These are phyloP conservation scores for Rhazya stricta DNA, from an alignment of 257 asterid genomes.

Conservation along the genomic window DNA sequence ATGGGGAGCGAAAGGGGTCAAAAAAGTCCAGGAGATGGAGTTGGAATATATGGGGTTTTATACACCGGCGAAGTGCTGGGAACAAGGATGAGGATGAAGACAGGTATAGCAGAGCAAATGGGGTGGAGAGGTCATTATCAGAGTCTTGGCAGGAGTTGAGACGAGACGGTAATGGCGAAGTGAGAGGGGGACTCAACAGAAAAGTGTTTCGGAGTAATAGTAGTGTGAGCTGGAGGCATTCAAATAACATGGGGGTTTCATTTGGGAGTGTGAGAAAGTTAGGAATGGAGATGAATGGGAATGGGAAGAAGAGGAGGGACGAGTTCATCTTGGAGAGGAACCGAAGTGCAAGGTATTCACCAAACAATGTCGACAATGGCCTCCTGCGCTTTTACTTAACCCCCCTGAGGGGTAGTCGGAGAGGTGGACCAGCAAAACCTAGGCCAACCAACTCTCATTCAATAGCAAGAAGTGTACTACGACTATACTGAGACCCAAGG, in stretches of 20 bases:
- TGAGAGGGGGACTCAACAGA: slow-evolving; percentile 39
- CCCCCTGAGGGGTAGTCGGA: slow-evolving; percentile 67
- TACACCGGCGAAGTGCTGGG: slow-evolving; percentile 43
- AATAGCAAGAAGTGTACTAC: slow-evolving; percentile 54
- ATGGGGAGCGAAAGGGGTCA: slow-evolving; percentile 52
- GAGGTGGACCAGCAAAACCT: slow-evolving; percentile 51
- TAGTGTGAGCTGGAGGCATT: slow-evolving; percentile 64
- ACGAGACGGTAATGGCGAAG: slow-evolving; percentile 30
- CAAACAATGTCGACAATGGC: slow-evolving; percentile 65
- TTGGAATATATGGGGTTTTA: slow-evolving; percentile 64
- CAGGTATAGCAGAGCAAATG: slow-evolving; percentile 45
- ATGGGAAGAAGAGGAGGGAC: slow-evolving; percentile 51
- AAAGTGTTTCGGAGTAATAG: slow-evolving; percentile 50
- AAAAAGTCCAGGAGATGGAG: slow-evolving; percentile 68
- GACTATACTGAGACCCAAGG: slow-evolving; percentile 54
- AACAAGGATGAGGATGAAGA: slow-evolving; percentile 52
- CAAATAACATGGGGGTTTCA: slow-evolving; percentile 40
- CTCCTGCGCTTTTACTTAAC: slow-evolving; percentile 74
- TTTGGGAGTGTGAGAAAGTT: slow-evolving; percentile 55
- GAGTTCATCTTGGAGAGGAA: slow-evolving; percentile 75
- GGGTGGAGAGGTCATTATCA: slow-evolving; percentile 65
- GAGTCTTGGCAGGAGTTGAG: slow-evolving; percentile 69
- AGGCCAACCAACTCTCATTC: slow-evolving; percentile 62
- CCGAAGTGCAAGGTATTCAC: slow-evolving; percentile 71
- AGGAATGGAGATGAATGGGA: slow-evolving; percentile 38